These are phyloP conservation scores for Multifurca ochricompacta DNA, from an alignment of 768 basidiomycete species.

Conservation along the genomic window DNA sequence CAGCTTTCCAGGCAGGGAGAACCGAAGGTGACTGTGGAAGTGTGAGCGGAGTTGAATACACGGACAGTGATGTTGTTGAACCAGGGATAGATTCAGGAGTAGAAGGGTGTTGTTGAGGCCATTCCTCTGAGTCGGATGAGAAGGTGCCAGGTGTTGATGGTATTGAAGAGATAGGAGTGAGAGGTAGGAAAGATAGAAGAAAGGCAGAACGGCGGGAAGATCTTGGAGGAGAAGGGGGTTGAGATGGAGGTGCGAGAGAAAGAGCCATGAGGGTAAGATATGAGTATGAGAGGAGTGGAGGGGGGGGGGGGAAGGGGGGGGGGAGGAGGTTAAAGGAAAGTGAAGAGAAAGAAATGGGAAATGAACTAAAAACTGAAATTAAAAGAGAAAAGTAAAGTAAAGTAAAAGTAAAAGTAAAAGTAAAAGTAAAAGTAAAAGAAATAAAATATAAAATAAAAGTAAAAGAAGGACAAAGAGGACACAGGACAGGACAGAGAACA, in stretches of 20 bases:
- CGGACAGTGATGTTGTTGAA: slow-evolving; percentile 3
- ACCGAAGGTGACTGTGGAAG: slow-evolving; percentile 4
- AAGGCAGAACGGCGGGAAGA: slow-evolving; percentile 11
- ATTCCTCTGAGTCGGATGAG: not conserved
- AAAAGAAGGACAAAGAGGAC: no score
- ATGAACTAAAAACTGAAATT: not conserved
- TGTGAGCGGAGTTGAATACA: slow-evolving; percentile 9
- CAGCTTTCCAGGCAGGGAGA: slow-evolving; percentile 18
- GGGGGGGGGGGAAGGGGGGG: not conserved
- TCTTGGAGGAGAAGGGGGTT: slow-evolving; percentile 10
- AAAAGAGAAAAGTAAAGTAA: not conserved
- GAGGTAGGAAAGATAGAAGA: slow-evolving; percentile 1
- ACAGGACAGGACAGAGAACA: no score
- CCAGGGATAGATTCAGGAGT: slow-evolving; percentile 4
- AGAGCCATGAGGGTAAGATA: slow-evolving; percentile 13
- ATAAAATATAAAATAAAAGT: no score
- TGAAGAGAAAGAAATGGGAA: not conserved
- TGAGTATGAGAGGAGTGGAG: no score
- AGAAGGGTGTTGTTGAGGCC: slow-evolving; percentile 2
- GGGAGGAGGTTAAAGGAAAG: not conserved
- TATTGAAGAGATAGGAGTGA: slow-evolving; percentile 9
- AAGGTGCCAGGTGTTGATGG: slow-evolving; percentile 2
- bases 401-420: no score
- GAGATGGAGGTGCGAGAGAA: slow-evolving; percentile 6
- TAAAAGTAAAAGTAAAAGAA: no score